Base-by-base conservation (phyloP, 306 rosid genomes). In the Rubus parviflorus region DNA sequence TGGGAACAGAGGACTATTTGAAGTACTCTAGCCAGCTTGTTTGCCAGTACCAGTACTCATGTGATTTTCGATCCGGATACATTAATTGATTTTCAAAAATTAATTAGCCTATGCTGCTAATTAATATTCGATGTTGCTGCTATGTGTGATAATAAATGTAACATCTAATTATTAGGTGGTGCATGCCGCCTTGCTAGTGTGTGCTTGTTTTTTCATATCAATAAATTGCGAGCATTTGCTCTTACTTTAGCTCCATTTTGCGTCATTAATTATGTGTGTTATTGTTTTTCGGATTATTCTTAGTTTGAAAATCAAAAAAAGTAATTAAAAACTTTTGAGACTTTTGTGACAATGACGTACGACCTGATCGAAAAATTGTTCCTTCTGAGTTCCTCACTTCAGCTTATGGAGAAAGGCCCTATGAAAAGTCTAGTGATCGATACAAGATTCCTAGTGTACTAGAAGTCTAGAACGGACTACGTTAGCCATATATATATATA, bases 101-200 rank as follows among this genome's bases (percentile, higher is more conserved):
- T 37, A 62, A 14, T 62, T 62, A 62, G 68, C 68, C 13, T 62
- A 6, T 62, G 68, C 22, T 62, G 43, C 68, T 62, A 62, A 35
- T 35, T 62, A 6, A 62, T 62, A 35, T 62, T 14, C 20, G 68
- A 62, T 35, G 20, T 62, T 15, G 67, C 19, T 61, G 11, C 17
- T 14, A 37, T 62, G 45, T 62, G 45, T 62, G 68, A 62, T 35
- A 62, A 62, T 62, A 62, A 62, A 7, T 62, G 68, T 62, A 62
- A 62, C 43, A 7, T 62, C 42, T 62, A 35, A 62, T 42, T 35
- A 62, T 35, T 7, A 62, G 67, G 42, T 15, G 20, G n/a, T 61
- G 43, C 45, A 10, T 62, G 12, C 20, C n/a, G 12, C 45, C 68
- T 62, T 35, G 10, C 45, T 16, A 0, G 68, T 62, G 42, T 30